A percentile compares a stretch with the other conserved stretches of the same genome.
phyloP scores from a whole-genome alignment of 352 stramenopile genomes.

The Phytophthora citricola region DNA sequence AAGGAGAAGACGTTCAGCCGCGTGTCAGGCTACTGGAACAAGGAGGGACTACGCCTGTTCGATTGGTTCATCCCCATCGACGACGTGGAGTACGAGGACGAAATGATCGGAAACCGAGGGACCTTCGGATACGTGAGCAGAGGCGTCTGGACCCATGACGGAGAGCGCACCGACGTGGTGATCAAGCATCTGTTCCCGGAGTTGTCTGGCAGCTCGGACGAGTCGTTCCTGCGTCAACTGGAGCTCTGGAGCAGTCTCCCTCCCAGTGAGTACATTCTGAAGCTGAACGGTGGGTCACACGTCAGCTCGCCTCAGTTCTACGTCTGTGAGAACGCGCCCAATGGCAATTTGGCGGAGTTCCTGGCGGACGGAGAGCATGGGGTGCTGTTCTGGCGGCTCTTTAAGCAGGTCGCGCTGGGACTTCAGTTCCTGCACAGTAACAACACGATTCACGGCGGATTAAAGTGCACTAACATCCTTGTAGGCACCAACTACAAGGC shows the following conservation, averaged over 20 bases:
- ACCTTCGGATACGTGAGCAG: slow-evolving; percentile 22
- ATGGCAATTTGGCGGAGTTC: slow-evolving; percentile 38
- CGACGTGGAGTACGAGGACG: slow-evolving; percentile 26
- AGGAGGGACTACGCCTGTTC: slow-evolving; percentile 19
- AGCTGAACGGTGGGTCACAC: slow-evolving; percentile 48
- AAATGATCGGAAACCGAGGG: slow-evolving; percentile 11
- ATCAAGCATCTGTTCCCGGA: slow-evolving; percentile 16
- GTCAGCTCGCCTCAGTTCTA: slow-evolving; percentile 35
- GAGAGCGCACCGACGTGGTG: slow-evolving; percentile 28
- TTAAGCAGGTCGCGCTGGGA: slow-evolving; percentile 31
- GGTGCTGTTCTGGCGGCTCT: slow-evolving; percentile 27
- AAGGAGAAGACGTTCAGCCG: slow-evolving; percentile 21
- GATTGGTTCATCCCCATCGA: slow-evolving; percentile 35
- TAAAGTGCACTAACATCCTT: slow-evolving; percentile 87
- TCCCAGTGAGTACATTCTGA: slow-evolving; percentile 38
- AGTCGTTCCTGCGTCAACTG: slow-evolving; percentile 40
- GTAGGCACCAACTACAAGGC: slow-evolving; percentile 30
- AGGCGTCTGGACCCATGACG: slow-evolving; percentile 17
- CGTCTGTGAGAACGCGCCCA: slow-evolving; percentile 29
- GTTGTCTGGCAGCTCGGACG: background rate
- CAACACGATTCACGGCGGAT: slow-evolving; percentile 67
- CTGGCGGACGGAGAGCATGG: slow-evolving; percentile 12
- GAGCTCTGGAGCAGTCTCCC: slow-evolving; percentile 40
- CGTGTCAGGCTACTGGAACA: slow-evolving; percentile 8
- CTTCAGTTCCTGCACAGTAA: slow-evolving; percentile 60